Evolutionary conservation across 75 land plant species (phyloP).

Genomic region (Pinus tabuliformis): DNA sequence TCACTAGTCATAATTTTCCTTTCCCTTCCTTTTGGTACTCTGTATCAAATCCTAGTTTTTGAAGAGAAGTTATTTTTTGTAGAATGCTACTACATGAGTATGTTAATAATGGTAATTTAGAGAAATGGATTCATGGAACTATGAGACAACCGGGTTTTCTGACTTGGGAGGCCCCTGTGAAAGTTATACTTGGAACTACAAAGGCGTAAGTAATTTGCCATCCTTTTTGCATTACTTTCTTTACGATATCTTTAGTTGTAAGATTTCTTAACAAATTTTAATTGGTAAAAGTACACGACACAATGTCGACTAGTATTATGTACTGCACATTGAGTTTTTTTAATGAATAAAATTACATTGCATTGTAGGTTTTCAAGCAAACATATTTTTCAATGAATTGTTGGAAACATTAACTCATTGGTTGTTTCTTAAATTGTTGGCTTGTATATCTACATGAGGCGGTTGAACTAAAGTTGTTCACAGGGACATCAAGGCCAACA

Average conservation of each 20-base stretch:
- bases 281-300: no score
- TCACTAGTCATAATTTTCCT: neutral
- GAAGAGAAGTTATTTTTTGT: neutral
- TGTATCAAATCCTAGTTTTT: slow-evolving; percentile 8
- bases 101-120: slow-evolving; percentile 74
- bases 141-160: slow-evolving; percentile 43
- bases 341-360: no score
- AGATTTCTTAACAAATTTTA: no score
- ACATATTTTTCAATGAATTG: neutral
- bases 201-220: slow-evolving; percentile 55
- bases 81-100: slow-evolving; percentile 78
- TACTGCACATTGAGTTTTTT: no score
- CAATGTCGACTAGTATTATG: no score
- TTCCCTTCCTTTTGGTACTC: neutral
- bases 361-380: neutral
- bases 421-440: slow-evolving; percentile 31
- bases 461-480: slow-evolving; percentile 76
- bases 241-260: no score
- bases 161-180: slow-evolving; percentile 83
- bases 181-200: slow-evolving; percentile 71
- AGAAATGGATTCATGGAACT: slow-evolving; percentile 80
- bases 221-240: no score
- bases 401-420: neutral
- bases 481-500: slow-evolving; percentile 73
- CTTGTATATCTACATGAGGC: slow-evolving; percentile 90